A percentile compares a stretch with the other conserved stretches of the same genome.
These are phyloP conservation scores for Dictyostelium discoideum DNA, from an alignment of 78 protist genomes.

Conservation along the genomic window dicty_2.7 NC_007091.3:605001-605500, in stretches of 20 bases:
- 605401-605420: neutral
- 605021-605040: neutral
- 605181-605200: conserved; percentile 8
- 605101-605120: neutral
- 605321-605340: neutral
- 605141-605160: conserved; percentile 20
- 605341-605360: neutral
- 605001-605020: neutral
- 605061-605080: neutral
- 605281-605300: neutral
- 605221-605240: neutral
- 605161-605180: neutral
- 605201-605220: conserved; percentile 11
- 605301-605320: neutral
- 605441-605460: conserved; percentile 29
- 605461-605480: neutral
- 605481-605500: neutral
- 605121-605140: neutral
- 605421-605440: neutral
- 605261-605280: conserved; percentile 4
- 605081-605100: neutral
- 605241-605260: conserved; percentile 20
- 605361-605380: neutral
- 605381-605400: neutral
- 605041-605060: conserved; percentile 44